Base-by-base conservation (phyloP, 371 early-diverging fungal genomes). In the Mucor racemosus region DNA sequence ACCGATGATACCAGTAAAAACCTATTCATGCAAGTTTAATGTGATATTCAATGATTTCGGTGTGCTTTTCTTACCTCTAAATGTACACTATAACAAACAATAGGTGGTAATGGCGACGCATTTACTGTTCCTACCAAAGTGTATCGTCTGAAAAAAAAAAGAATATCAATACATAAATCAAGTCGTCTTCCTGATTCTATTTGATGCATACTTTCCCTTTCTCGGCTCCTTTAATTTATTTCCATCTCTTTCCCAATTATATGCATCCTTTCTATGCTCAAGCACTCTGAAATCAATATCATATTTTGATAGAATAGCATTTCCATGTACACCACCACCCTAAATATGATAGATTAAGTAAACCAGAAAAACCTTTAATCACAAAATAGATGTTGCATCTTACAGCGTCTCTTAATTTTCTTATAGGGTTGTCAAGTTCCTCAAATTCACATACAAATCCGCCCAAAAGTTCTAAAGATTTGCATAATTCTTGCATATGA, bases 241-340 rank as follows among this genome's bases (percentile, higher is more conserved):
- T 4, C 93, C 94, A 62, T 91, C 79, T 17, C 69, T 72, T n/a
- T 89, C 86, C 94, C 94, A 94, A 71, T 93, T 80, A 48, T 79
- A 87, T 5, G 88, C 85, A 73, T 92, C 89, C 67, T 87, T 84
- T 38, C 79, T 75, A 75, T 92, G 92, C 40, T 86, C 77, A n/a
- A 92, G 53, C 5, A 84, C 85, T 17, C 88, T 71, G 58, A 88
- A 86, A 5, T 77, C 77, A 67, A 94, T 73, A 59, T 90, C 89
- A 68, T 85, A 84, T 64, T 83, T 88, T 5, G 90, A 86, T 46
- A 90, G 73, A n/a, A 94, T 90, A 0, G 94, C 93, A 72, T 94
- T 94, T 4, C 93, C 94, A 72, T 94, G 94, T 3, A 91, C 73
- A 4, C 94, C 94, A 10, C 94, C 93, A 21, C 94, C 94, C 81